Percentiles rank a stretch among this genome's conserved stretches.
These are phyloP conservation scores for Fraxinus xanthoxyloides DNA, from an alignment of 305 asterid species.

Conservation along the genomic window DNA sequence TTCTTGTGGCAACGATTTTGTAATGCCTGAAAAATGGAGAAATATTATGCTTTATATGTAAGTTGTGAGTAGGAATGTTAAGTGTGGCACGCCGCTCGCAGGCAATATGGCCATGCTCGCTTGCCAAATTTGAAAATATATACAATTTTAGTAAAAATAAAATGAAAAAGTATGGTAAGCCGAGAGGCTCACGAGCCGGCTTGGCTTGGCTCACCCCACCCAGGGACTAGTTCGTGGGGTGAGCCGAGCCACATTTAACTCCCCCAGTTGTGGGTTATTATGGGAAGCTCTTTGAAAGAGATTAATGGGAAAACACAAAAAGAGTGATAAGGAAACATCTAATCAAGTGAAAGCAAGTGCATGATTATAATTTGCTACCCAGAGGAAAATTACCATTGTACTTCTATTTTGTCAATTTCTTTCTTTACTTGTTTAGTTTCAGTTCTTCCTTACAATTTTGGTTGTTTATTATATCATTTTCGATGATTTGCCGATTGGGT, in stretches of 20 bases:
- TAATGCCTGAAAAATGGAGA: background rate
- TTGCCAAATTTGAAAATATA: background rate
- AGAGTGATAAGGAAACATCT: background rate
- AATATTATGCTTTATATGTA: background rate
- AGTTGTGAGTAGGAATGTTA: background rate
- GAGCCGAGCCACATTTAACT: background rate
- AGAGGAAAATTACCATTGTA: background rate
- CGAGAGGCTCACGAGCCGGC: background rate
- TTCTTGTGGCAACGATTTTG: background rate
- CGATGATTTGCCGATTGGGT: background rate
- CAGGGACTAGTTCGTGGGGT: background rate
- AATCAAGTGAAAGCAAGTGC: background rate
- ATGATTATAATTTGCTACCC: background rate
- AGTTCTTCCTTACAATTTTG: background rate
- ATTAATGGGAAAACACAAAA: background rate
- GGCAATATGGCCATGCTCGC: background rate
- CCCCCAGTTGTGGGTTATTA: background rate
- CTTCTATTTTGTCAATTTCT: background rate
- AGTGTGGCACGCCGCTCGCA: background rate
- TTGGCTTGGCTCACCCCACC: background rate
- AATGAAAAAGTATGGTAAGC: no score
- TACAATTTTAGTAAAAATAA: background rate
- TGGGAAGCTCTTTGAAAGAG: background rate
- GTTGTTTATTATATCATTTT: background rate
- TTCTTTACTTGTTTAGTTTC: background rate